Evolutionary conservation across 768 basidiomycete species (phyloP), one percentile per base, ranked within the genome.

Genomic region (Coprinopsis cinerea): DNA sequence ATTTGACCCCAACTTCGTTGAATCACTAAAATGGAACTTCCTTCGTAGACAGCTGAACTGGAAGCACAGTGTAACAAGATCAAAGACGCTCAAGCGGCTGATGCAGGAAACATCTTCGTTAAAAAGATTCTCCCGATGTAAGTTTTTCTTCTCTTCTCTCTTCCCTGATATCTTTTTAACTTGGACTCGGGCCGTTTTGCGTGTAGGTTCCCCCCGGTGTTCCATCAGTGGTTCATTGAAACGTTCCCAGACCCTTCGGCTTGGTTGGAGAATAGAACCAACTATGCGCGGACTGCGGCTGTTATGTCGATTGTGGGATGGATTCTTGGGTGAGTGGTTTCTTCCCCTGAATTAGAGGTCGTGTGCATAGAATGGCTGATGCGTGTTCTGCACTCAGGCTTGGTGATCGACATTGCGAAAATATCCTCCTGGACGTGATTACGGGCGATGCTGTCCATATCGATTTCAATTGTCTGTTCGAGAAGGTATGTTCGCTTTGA

Each of bases 221-320:
- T 99, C 61, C 90, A 95, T 56, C 90, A 96, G 56, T 99, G 96
- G 96, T 98, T 99, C 64, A 67, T 95, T 27, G 89, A 92, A 62
- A 94, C 88, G 0, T 98, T 98, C 68, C 94, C 96, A 0, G 96
- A 99, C 58, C 96, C 96, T 0, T 85, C 88, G 0, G 88, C 90
- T 0, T 99, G 96, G 96, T 76, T 98, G 14, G 79, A 85, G 1
- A 88, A 88, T 62, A 82, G 95, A n/a, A 65, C 91, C 57, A 74
- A 81, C 1, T 99, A 94, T 61, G 84, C 79, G 3, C 77, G 95
- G 36, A 96, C 95, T 0, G 80, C 88, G 0, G 96, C 95, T 0
- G 96, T 98, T 47, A 98, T 96, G 86, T 96, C 89, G 1, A 98
- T 99, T 89, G 89, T 98, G 18, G 96, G 96, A 10, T 95, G 89